Evolutionary conservation across 129 eudicot genomes (phyloP), one percentile per base, ranked within the genome.

Genomic region (Rutidosis leptorrhynchoides): DNA sequence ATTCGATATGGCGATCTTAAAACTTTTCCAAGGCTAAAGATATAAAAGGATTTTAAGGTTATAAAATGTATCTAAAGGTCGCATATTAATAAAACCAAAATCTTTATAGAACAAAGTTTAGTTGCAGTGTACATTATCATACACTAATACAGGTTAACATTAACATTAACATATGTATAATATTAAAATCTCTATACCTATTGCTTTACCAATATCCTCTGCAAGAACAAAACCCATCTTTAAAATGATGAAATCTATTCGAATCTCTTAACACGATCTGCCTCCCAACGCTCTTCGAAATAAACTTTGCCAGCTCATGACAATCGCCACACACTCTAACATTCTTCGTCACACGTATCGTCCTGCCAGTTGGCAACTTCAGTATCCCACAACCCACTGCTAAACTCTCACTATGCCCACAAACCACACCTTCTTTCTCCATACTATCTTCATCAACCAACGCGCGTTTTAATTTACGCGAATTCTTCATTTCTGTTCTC

Each of bases 201-300:
- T 48, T 51, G 40, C 26, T 52, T 79, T 75, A 77, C 86, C 69
- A 78, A 24, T 72, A 87, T 59, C 85, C 83, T 81, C 87, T 81
- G 64, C 95, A 87, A 66, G 90, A 83, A 68, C 95, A 87, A 42
- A 43, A 72, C n/a, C 85, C 95, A 75, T 87, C 83, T 69, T 77
- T 84, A 79, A 87, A 87, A 81, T 81, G 87, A 71, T 87, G 95
- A 73, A 79, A 87, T 26, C 90, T 81, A 37, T 63, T 71, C 0
- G 80, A 81, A 83, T 87, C 95, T 76, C 90, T 74, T 65, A 84
- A 74, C 48, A 87, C 53, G 67, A 87, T 81, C 74, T 87, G 74
- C 65, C 87, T 83, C 3, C 85, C 78, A 64, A 68, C 45, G 26
- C 35, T 68, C 76, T 79, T 83, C n/a, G 95, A 84, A 30, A 87